Evolutionary conservation across 495 filamentous ascomycete species (phyloP).

Genomic region (Trichoderma reesei): DNA sequence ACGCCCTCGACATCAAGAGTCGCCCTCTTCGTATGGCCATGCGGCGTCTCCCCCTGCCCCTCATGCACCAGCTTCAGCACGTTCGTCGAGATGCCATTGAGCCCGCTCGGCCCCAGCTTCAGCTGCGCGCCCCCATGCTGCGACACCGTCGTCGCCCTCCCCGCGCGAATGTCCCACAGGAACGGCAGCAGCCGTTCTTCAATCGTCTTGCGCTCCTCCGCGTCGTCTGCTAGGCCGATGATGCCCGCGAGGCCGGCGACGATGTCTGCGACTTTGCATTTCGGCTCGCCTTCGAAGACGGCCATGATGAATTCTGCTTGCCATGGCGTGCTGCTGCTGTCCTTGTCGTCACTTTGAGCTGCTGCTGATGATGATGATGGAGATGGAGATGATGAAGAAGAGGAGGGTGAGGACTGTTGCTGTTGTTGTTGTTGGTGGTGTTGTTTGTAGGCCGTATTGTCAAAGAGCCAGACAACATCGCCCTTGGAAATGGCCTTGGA

Average conservation of each 20-base stretch:
- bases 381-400: too few relatives aligned
- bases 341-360: too few relatives aligned
- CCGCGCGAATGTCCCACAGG: constrained; percentile 62
- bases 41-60: constrained; percentile 28
- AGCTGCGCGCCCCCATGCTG: constrained; percentile 40
- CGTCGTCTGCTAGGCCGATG: constrained; percentile 57
- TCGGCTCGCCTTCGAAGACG: constrained; percentile 62
- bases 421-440: too few relatives aligned
- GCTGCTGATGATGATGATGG: too few relatives aligned
- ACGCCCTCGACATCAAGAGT: constrained; percentile 39
- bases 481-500: constrained; percentile 27
- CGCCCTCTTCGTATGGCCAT: constrained; percentile 28
- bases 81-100: constrained; percentile 61
- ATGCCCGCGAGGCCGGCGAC: constrained; percentile 63
- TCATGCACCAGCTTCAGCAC: constrained; percentile 34
- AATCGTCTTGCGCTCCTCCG: constrained; percentile 54
- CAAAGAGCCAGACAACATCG: constrained; percentile 78
- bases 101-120: constrained; percentile 57
- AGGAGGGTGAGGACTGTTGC: too few relatives aligned
- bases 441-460: constrained; percentile 75
- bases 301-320: constrained; percentile 71
- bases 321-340: too few relatives aligned
- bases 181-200: constrained; percentile 64
- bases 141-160: constrained; percentile 47
- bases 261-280: constrained; percentile 51